Evolutionary conservation across 1,284 basidiomycete species (phyloP).

Genomic region (Cryptococcus sp.): DNA sequence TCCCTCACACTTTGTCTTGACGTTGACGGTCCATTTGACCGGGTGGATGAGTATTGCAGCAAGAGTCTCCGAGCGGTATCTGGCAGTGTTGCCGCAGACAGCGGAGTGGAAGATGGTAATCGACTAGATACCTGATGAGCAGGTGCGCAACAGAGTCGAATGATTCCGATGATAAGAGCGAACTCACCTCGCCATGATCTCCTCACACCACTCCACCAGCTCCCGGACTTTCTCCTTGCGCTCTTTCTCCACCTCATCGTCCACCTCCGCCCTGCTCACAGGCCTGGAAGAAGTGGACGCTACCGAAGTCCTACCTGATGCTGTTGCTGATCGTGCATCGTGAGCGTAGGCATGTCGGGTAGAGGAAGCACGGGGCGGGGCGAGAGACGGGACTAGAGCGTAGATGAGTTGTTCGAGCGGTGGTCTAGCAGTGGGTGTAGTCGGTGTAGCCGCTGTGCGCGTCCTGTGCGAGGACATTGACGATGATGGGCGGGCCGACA

Average conservation of each 20-base stretch:
- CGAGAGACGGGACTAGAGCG: constrained; percentile 37
- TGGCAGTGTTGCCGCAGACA: constrained; percentile 20
- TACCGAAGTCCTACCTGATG: constrained; percentile 10
- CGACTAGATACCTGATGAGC: constrained; percentile 12
- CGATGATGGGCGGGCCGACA: constrained; percentile 10
- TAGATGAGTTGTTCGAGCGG: constrained; percentile 43
- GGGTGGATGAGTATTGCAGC: constrained; percentile 4
- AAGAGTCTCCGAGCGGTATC: constrained; percentile 28
- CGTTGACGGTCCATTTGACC: constrained; percentile 7
- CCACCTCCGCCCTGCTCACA: constrained; percentile 14
- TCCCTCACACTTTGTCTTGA: constrained; percentile 16
- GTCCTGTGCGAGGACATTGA: constrained; percentile 12
- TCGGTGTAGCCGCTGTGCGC: constrained; percentile 15
- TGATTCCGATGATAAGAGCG: background rate
- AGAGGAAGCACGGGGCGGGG: constrained; percentile 17
- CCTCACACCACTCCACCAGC: constrained; percentile 42
- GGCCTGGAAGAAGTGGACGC: constrained; percentile 11
- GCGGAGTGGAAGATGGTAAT: constrained; percentile 27
- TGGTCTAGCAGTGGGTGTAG: constrained; percentile 18
- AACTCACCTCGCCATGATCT: constrained; percentile 42
- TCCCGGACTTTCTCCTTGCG: constrained; percentile 42
- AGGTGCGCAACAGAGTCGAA: background rate
- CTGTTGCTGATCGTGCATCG: constrained; percentile 10
- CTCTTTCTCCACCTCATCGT: constrained; percentile 26
- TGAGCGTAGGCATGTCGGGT: too few species aligned